A percentile compares a stretch with the other conserved stretches of the same genome.
These are phyloP conservation scores for Ochromonas danica DNA, from an alignment of 108 stramenopile genomes.

Conservation along the genomic window DNA sequence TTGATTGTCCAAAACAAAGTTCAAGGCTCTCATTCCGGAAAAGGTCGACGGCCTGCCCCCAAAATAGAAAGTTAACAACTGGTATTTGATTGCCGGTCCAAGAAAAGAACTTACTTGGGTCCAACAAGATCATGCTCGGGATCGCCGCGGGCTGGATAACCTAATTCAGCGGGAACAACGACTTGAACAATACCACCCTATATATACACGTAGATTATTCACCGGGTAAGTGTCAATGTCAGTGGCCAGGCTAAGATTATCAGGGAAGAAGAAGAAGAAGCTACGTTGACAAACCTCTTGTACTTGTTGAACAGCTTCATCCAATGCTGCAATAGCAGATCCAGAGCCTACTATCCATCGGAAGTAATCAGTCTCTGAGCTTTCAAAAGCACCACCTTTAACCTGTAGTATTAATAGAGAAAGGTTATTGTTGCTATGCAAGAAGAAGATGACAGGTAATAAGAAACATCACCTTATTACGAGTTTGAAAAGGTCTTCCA, in stretches of 20 bases:
- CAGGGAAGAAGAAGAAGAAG: too few species aligned
- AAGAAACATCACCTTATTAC: conserved; percentile 53
- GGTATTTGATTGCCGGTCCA: too few species aligned
- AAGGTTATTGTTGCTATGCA: not conserved
- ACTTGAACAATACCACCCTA: conserved; percentile 78
- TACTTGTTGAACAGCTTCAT: conserved; percentile 70
- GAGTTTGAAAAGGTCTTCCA: conserved; percentile 78
- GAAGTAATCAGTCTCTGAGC: conserved; percentile 66
- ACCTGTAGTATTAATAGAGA: not conserved
- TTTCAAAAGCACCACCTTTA: conserved; percentile 79
- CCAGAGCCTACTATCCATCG: conserved; percentile 73
- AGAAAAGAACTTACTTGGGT: not conserved
- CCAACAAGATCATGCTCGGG: not conserved
- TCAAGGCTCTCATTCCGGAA: conserved; percentile 75
- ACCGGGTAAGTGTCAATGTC: too few species aligned
- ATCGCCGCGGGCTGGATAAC: conserved; percentile 40
- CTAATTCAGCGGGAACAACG: conserved; percentile 65
- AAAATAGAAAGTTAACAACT: too few species aligned
- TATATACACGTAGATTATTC: too few species aligned
- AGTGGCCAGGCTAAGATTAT: too few species aligned
- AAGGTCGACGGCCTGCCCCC: conserved; percentile 88
- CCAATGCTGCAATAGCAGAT: conserved; percentile 68
- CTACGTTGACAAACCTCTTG: conserved; percentile 45
- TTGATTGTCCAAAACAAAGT: conserved; percentile 86
- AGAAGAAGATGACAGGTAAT: not conserved